Base-by-base conservation (phyloP, 148 eudicot species). In the Rhododendron henanense region DNA sequence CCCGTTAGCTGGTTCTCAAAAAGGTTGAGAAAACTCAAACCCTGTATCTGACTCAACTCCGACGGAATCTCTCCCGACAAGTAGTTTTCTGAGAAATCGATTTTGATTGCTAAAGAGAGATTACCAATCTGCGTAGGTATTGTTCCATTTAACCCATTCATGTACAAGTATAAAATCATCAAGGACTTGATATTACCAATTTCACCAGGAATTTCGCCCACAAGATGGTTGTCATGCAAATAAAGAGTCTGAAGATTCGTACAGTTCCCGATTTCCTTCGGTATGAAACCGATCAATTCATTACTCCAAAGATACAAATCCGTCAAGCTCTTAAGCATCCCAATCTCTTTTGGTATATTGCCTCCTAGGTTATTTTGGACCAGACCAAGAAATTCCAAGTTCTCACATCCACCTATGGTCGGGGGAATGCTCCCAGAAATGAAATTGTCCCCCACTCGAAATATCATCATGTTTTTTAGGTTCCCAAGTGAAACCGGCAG, bases 101-200 rank as follows among this genome's bases (percentile, higher is more conserved):
- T 95, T 83, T 95, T 93, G 2, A 79, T 76, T 6, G 92, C 98
- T 81, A 84, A 89, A 33, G 98, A 92, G 50, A 95, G 95, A 90
- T 95, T 95, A 84, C 98, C 98, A 75, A 97, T 89, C 84, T 92
- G 96, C 84, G 78, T 90, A 1, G 98, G 98, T 86, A 97, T 95
- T 45, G 98, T 91, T 85, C 98, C 99, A 86, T 94, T 97, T 63
- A 97, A 88, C 85, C 86, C 84, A 74, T 97, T 97, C 82, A 95
- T 89, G 85, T 97, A 95, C 11, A 97, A 88, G 80, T 93, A 97
- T 81, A 97, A 86, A 79, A 81, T 85, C 80, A 45, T 88, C 78
- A 97, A 87, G 89, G 15, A 90, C 89, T 77, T 88, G 10, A 95
- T 88, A 74, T 90, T 91, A 85, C 96, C 96, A 47, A 95, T 89